These are phyloP conservation scores for Iris macrosiphon DNA, from an alignment of 106 monocot genomes.

Conservation along the genomic window DNA sequence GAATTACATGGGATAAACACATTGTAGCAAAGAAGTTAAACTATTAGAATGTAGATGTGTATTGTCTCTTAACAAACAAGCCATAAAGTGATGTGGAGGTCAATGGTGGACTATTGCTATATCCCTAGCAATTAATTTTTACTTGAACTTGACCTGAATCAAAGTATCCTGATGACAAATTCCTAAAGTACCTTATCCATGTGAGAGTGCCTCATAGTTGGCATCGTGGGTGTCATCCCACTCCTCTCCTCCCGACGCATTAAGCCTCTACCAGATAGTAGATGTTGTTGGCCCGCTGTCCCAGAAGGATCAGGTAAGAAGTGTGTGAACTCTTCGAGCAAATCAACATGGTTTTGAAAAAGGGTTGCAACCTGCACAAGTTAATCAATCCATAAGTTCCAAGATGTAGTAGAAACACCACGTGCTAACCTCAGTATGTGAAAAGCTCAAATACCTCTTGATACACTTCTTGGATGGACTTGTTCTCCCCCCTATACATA, in stretches of 20 bases:
- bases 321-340: conserved; percentile 77
- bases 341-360: no score
- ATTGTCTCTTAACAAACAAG: no score
- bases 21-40: no score
- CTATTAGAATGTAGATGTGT: conserved; percentile 3
- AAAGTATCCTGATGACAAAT: no score
- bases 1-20: no score
- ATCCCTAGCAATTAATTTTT: no score
- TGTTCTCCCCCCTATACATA: conserved; percentile 86
- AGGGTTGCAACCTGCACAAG: neutral
- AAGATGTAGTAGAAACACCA: no score
- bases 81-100: no score
- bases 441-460: conserved; percentile 36
- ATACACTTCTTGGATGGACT: conserved; percentile 82
- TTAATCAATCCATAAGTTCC: neutral
- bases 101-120: no score
- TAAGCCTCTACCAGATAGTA: conserved; percentile 31
- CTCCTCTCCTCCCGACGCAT: conserved; percentile 49
- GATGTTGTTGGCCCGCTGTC: conserved; percentile 28
- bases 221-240: conserved; percentile 30
- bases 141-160: no score
- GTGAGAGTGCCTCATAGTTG: conserved; percentile 16
- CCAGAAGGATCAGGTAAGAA: conserved; percentile 70
- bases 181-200: conserved; percentile 33
- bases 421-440: no score